Base-by-base conservation (phyloP, 202 grass and related monocot species). In the Carex sylvatica region DNA sequence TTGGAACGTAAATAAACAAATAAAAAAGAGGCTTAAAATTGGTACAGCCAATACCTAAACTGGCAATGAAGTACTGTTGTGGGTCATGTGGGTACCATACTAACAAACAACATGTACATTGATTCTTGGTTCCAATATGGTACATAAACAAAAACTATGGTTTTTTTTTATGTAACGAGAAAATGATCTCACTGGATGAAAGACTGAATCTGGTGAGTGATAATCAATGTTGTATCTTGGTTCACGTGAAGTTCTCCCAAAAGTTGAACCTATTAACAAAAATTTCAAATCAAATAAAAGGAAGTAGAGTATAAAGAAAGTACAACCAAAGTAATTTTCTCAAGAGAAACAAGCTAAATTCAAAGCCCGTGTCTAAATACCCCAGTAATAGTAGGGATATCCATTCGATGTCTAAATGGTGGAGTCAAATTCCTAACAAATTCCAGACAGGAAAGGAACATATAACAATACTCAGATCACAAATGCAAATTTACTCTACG, bases 231-330 rank as follows among this genome's bases (percentile, higher is more conserved):
- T 87, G 83, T 93, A 95, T 86, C 88, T 90, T 16, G 88, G 92
- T 82, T 98, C 96, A 8, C 88, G 92, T 42, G 87, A 87, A 91
- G 83, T 98, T 46, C 91, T 86, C 26, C 96, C 96, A 85, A 98
- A 92, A 52, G 89, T 83, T 61, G 89, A 85, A 84, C 96, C 91
- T 98, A 81, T 15, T 0, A 61, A 85, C 72, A 47, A 19, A 7
- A 19, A 70, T 33, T 19, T 22, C 15, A 69, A 8, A 52, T 10
- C 0, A 58, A 77, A 55, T 9, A 58, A 10, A 58, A 77, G 58
- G 2, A 36, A 19, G 0, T 58, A 33, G 7, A 74, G 3, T 1
- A 44, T 49, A 35, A 67, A 82, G 42, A 82, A 53, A 68, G 47
- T 49, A 31, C 18, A 49, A 82, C 42, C 30, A 46, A 55, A 55